A percentile compares a stretch with the other conserved stretches of the same genome.
Conservation (phyloP, 2,329 filamentous ascomycete genomes). For the Dothiorella sarmentorum region DNA sequence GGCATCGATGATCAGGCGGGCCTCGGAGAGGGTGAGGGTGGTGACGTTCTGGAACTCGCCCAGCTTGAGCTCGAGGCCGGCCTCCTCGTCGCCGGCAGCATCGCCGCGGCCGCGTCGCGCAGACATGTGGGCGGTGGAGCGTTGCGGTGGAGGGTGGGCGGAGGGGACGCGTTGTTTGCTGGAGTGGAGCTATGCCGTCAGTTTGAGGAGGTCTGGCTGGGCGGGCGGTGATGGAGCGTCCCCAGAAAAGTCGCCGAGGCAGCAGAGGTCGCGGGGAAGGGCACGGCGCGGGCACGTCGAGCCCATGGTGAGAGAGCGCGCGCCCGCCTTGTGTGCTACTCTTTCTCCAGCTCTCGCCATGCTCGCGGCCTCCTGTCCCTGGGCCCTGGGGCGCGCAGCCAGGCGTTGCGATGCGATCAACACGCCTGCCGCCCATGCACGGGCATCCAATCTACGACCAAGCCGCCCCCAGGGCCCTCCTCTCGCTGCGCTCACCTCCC, state of each 20-base stretch:
- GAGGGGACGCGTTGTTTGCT: not conserved
- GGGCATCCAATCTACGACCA: constrained; percentile 12
- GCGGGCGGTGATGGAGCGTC: not conserved
- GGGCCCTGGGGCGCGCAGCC: not conserved
- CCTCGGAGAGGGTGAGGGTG: constrained; percentile 88
- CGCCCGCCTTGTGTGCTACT: not conserved
- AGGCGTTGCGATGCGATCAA: constrained; percentile 2
- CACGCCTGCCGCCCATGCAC: constrained; percentile 11
- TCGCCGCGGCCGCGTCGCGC: constrained; percentile 25
- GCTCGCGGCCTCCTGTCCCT: too few species aligned
- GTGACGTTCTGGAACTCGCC: constrained; percentile 93
- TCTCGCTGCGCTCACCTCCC: not conserved
- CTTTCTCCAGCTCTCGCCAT: too few species aligned
- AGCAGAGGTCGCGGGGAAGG: not conserved
- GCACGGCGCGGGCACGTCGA: not conserved
- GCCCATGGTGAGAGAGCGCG: not conserved
- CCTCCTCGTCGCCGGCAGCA: constrained; percentile 69
- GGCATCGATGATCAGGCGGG: constrained; percentile 85
- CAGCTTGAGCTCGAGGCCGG: constrained; percentile 73
- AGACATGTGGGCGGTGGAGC: constrained; percentile 30
- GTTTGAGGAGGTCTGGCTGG: not conserved
- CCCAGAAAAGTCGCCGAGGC: constrained; percentile 2
- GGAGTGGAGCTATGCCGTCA: not conserved
- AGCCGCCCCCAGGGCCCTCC: constrained; percentile 5
- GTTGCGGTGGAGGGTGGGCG: not conserved